Conservation (phyloP, 805 yeast genomes). For the Torulaspora maleeae region DNA sequence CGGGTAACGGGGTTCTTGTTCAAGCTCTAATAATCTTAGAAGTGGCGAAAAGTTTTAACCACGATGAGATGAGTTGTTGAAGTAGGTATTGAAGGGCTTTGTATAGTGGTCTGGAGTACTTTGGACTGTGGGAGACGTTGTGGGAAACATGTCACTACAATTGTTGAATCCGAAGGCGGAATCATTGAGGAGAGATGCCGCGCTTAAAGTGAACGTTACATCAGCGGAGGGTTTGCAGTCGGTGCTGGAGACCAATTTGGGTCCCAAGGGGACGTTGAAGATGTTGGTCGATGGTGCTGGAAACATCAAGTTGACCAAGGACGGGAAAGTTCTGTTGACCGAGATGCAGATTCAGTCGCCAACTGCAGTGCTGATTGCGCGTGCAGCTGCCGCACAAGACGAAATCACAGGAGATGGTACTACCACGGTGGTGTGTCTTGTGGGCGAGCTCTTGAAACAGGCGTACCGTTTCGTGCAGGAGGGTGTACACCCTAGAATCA, state of each 20-base stretch:
- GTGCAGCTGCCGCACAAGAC: slow-evolving; percentile 98
- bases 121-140: background rate
- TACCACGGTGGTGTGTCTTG: slow-evolving; percentile 88
- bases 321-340: slow-evolving; percentile 85
- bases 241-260: slow-evolving; percentile 85
- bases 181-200: slow-evolving; percentile 91
- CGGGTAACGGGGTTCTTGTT: slow-evolving; percentile 1
- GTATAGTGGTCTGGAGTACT: background rate
- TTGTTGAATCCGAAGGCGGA: slow-evolving; percentile 95
- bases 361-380: slow-evolving; percentile 84
- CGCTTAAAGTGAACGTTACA: slow-evolving; percentile 86
- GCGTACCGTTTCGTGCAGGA: slow-evolving; percentile 88
- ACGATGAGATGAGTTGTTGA: background rate
- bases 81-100: background rate
- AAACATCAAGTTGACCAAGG: slow-evolving; percentile 89
- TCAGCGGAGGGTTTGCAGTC: slow-evolving; percentile 97
- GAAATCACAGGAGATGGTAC: slow-evolving; percentile 99
- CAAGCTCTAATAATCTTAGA: background rate
- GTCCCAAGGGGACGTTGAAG: slow-evolving; percentile 95
- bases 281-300: slow-evolving; percentile 98
- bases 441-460: slow-evolving; percentile 90
- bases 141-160: slow-evolving; percentile 57
- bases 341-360: slow-evolving; percentile 97
- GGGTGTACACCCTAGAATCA: slow-evolving; percentile 92
- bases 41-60: slow-evolving; percentile 5